Percentiles rank a stretch among this genome's conserved stretches.
Conservation (phyloP, 371 early-diverging fungal species). For the Capillidium rhysosporum region DNA sequence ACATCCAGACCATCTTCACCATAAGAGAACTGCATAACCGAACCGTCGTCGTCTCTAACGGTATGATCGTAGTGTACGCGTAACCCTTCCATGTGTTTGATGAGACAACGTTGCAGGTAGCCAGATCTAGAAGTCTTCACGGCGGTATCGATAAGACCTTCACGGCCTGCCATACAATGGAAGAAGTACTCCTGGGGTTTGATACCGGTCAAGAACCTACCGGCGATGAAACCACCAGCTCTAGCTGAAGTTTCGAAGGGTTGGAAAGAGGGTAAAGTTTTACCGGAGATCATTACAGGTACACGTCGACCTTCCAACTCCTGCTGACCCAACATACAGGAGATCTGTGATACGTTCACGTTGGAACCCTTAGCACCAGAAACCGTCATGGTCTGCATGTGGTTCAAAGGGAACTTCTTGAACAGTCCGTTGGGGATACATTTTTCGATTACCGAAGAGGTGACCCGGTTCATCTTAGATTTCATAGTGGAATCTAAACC, state of each 20-base stretch:
- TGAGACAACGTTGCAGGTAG: slow-evolving; percentile 98
- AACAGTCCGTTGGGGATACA: slow-evolving; percentile 63
- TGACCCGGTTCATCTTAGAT: slow-evolving; percentile 79
- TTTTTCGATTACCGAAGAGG: slow-evolving; percentile 82
- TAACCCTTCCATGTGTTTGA: slow-evolving; percentile 98
- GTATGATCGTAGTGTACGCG: slow-evolving; percentile 97
- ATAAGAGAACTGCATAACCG: slow-evolving; percentile 90
- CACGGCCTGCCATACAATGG: slow-evolving; percentile 99
- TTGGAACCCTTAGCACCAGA: slow-evolving; percentile 98
- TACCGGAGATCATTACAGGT: slow-evolving; percentile 92
- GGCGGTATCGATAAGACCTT: slow-evolving; percentile 97
- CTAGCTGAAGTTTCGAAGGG: slow-evolving; percentile 98
- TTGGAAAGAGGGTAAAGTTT: slow-evolving; percentile 95
- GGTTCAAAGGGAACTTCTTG: slow-evolving; percentile 84
- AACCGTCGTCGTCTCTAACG: slow-evolving; percentile 85
- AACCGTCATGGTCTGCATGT: slow-evolving; percentile 97
- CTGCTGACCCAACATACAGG: slow-evolving; percentile 99
- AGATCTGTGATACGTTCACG: slow-evolving; percentile 98
- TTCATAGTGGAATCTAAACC: slow-evolving; percentile 93
- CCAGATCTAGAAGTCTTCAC: slow-evolving; percentile 99
- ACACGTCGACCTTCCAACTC: slow-evolving; percentile 99
- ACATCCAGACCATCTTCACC: slow-evolving; percentile 99
- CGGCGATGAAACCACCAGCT: slow-evolving; percentile 96
- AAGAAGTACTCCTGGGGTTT: slow-evolving; percentile 99
- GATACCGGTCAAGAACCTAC: slow-evolving; percentile 94